Conservation (phyloP, 192 early-diverging fungal genomes). For the Podila minutissima region DNA sequence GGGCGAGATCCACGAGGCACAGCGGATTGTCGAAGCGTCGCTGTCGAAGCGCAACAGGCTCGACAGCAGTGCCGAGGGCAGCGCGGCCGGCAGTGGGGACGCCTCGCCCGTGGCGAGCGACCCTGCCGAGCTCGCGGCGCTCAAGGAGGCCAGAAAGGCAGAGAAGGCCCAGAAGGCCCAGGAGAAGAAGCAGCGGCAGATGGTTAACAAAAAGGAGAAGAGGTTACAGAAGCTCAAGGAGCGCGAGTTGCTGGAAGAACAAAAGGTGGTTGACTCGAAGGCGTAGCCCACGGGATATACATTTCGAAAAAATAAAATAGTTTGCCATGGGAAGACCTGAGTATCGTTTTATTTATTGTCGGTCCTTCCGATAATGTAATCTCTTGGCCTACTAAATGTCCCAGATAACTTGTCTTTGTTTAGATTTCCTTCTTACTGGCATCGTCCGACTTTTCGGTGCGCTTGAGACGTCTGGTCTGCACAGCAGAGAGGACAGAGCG, state of each 20-base stretch:
- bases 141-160: conserved; percentile 6
- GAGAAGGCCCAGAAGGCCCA: conserved; percentile 7
- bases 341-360: background rate
- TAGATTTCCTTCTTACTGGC: conserved; percentile 30
- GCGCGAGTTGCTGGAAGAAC: background rate
- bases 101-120: background rate
- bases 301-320: background rate
- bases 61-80: background rate
- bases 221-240: conserved; percentile 5
- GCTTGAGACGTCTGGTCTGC: conserved; percentile 46
- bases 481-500: conserved; percentile 55
- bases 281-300: background rate
- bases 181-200: background rate
- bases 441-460: conserved; percentile 12
- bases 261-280: background rate
- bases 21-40: conserved; percentile 20
- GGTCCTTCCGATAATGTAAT: background rate
- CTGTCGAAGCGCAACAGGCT: conserved; percentile 24
- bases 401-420: background rate
- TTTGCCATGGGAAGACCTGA: too few relatives aligned
- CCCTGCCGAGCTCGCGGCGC: background rate
- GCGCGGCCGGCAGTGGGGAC: background rate
- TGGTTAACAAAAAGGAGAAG: conserved; percentile 19
- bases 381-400: background rate
- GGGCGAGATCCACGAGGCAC: conserved; percentile 31